Base-by-base conservation (phyloP, 2,329 filamentous ascomycete genomes). In the Dactylellina sp. region DNA sequence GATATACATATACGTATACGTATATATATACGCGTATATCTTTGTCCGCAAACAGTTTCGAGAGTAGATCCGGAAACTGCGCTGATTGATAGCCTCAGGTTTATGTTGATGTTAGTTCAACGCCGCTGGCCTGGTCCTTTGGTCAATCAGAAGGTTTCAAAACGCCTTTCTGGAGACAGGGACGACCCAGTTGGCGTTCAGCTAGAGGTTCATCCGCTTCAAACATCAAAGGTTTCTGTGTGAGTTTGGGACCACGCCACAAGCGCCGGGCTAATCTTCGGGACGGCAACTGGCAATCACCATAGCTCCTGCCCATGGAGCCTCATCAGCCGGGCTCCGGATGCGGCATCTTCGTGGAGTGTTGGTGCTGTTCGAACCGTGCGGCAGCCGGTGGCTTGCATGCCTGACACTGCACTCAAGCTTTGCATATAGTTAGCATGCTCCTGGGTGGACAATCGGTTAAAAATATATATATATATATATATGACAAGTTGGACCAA, bases 181-280 rank as follows among this genome's bases (percentile, higher is more conserved):
- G 22, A 71, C 28, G 59, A 52, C 66, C 66, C 52, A 71, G 25
- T 28, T 39, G 14, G 52, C 39, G 35, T 40, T 40, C 40, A 47
- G 28, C 22, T 35, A 20, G n/a, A 25, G 60, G 37, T 32, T 40
- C 35, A 57, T 65, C 46, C 28, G 37, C 56, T 68, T 47, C 63
- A 68, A 68, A 68, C 63, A 59, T 57, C 63, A 60, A 59, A 46
- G 63, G 63, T 68, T 72, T 72, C 59, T 50, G 53, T 24, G 46
- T 37, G 32, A 63, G 68, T 72, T 65, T 65, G 37, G 46, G 53
- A 22, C 44, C 47, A 61, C 60, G 68, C 68, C 68, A 72, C 68
- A 72, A 72, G 68, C 68, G 68, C 68, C 68, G 44, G 53, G 60
- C 25, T 57, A 52, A 50, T 65, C n/a, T 42, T 20, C 55, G 47